Evolutionary conservation across 2,329 filamentous ascomycete species (phyloP), one percentile per base, ranked within the genome.

Genomic region (Macrophomina tecta): DNA sequence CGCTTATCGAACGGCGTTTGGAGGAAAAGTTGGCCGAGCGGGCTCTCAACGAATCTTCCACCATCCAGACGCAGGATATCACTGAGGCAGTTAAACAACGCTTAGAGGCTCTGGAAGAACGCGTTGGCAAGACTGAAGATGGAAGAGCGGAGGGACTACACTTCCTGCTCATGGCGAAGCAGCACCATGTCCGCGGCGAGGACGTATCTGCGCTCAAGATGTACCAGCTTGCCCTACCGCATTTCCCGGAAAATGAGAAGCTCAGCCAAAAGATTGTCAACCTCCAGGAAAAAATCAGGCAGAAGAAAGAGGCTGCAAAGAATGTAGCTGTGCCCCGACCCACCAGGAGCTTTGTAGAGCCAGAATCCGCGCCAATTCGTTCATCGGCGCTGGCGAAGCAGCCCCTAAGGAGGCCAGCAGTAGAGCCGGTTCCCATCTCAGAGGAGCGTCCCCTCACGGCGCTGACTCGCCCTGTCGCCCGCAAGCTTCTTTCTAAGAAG

Each of bases 1-100:
- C 93, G 46, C 89, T 97, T 81, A 93, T 98, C 1, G 92, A 97
- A 78, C 92, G 91, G 72, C 97, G 97, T 74, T 92, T 98, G 0
- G 90, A 91, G 68, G 93, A 97, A 80, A 93, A 95, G 42, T 83
- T 98, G 1, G 93, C 94, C 0, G 89, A 90, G n/a, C 87, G 90
- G 64, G 88, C 87, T 1, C 75, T 87, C 16, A 85, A 86, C 69
- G 87, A 90, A 49, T 80, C 56, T 6, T 67, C 65, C 36, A 67
- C 58, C 11, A 56, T 67, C 40, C 65, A 63, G 30, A 67, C 65
- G 1, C 48, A 67, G 32, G 65, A 67, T 5, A 62, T 67, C 14
- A 56, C 48, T n/a, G 65, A 67, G 38, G 90, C 93, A 32, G 87
- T 97, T 28, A 91, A 95, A 72, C 88, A 85, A 67, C 89, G 94